Evolutionary conservation across 140 eudicot species (phyloP).

Genomic region (Oenanthe javanica): DNA sequence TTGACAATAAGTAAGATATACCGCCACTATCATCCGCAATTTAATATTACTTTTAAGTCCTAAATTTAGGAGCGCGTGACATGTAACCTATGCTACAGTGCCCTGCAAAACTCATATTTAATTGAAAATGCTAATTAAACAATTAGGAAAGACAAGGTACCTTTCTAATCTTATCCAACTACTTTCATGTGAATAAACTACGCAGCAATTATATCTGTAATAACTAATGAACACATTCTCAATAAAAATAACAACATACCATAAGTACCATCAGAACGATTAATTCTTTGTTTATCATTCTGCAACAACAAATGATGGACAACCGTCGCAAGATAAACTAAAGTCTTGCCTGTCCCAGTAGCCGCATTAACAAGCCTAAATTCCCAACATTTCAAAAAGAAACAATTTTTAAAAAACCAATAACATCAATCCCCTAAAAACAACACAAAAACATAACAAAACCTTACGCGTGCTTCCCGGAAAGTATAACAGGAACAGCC

Average conservation of each 20-base stretch:
- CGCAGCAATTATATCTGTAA: neutral
- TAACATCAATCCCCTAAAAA: neutral
- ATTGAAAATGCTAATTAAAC: neutral
- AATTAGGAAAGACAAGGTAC: neutral
- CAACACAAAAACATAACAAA: neutral
- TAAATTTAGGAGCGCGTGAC: neutral
- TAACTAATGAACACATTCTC: neutral
- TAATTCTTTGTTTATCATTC: slow-evolving; percentile 31
- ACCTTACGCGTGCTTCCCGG: slow-evolving; percentile 78
- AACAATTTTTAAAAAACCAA: slow-evolving; percentile 1
- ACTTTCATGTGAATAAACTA: neutral
- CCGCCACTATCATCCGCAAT: neutral
- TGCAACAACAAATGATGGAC: slow-evolving; percentile 62
- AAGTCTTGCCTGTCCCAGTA: slow-evolving; percentile 89
- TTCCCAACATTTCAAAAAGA: slow-evolving; percentile 11
- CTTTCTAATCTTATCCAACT: neutral
- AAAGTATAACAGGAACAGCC: slow-evolving; percentile 80
- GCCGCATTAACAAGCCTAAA: slow-evolving; percentile 91
- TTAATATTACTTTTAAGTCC: neutral
- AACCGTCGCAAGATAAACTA: slow-evolving; percentile 83
- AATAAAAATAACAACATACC: slow-evolving; percentile 36
- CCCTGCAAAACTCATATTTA: neutral
- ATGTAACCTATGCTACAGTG: neutral
- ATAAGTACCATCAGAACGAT: slow-evolving; percentile 77
- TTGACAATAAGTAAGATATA: neutral